A percentile compares a stretch with the other conserved stretches of the same genome.
Evolutionary conservation across 2,329 filamentous ascomycete genomes (phyloP).

Genomic region (Phialemonium atrogriseum): DNA sequence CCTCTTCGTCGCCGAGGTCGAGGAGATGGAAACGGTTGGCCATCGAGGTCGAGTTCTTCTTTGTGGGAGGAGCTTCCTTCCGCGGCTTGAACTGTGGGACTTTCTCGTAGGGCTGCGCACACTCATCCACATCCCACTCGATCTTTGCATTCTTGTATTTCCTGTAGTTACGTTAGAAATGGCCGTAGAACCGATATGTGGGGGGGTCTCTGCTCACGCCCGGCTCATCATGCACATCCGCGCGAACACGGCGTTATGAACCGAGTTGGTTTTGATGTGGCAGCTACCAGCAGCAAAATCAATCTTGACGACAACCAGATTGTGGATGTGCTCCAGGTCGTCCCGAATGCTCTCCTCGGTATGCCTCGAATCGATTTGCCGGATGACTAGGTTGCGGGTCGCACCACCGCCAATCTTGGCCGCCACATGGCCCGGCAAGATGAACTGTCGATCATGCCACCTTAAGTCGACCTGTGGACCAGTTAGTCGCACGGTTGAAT

Average conservation of each 20-base stretch:
- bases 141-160: constrained; percentile 65
- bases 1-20: constrained; percentile 36
- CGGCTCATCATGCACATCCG: constrained; percentile 69
- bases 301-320: constrained; percentile 62
- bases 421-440: constrained; percentile 52
- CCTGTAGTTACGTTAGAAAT: constrained; percentile 23
- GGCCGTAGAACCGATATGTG: constrained; percentile 3
- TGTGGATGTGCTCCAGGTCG: constrained; percentile 77
- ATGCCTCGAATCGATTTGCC: constrained; percentile 45
- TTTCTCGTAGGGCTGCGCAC: constrained; percentile 46
- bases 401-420: constrained; percentile 58
- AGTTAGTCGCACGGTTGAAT: constrained; percentile 4
- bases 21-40: constrained; percentile 57
- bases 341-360: constrained; percentile 58
- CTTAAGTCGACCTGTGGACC: constrained; percentile 50
- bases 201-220: constrained; percentile 30
- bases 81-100: constrained; percentile 14
- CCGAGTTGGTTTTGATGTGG: constrained; percentile 67
- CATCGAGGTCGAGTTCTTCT: constrained; percentile 26
- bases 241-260: constrained; percentile 68
- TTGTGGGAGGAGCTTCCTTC: constrained; percentile 19
- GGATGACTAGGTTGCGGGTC: constrained; percentile 66
- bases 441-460: constrained; percentile 67
- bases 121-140: constrained; percentile 66
- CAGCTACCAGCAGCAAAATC: constrained; percentile 50